A percentile compares a stretch with the other conserved stretches of the same genome.
phyloP scores from a whole-genome alignment of 495 filamentous ascomycete genomes.

The Penicillium nucicola region DNA sequence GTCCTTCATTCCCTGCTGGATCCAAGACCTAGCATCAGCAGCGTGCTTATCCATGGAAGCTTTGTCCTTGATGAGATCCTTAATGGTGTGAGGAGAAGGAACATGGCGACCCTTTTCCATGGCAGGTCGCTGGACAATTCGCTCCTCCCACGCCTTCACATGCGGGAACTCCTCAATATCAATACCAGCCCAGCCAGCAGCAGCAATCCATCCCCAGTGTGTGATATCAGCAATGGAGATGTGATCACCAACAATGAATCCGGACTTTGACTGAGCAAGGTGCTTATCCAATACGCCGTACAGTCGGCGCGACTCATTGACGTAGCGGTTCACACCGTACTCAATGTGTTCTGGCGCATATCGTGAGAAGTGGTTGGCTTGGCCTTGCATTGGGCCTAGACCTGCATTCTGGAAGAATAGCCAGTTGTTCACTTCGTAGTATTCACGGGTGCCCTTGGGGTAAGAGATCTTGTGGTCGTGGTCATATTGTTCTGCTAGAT shows the following conservation, averaged over 20 bases:
- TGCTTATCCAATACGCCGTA: slow-evolving; percentile 77
- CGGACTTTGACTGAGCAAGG: slow-evolving; percentile 58
- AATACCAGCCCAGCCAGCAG: slow-evolving; percentile 67
- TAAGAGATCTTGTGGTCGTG: slow-evolving; percentile 80
- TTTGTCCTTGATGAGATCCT: slow-evolving; percentile 54
- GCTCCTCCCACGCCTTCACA: slow-evolving; percentile 72
- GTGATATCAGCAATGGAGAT: slow-evolving; percentile 83
- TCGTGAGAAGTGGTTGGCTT: slow-evolving; percentile 85
- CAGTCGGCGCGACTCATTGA: slow-evolving; percentile 74
- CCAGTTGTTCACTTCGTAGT: slow-evolving; percentile 80
- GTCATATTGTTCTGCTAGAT: slow-evolving; percentile 79
- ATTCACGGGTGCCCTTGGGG: slow-evolving; percentile 68
- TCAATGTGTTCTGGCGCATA: slow-evolving; percentile 86
- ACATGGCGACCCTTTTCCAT: slow-evolving; percentile 79
- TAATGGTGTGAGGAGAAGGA: slow-evolving; percentile 64
- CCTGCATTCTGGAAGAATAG: slow-evolving; percentile 71
- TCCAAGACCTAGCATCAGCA: slow-evolving; percentile 51
- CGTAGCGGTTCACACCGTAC: slow-evolving; percentile 82
- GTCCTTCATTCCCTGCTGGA: slow-evolving; percentile 60
- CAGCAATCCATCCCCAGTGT: slow-evolving; percentile 71
- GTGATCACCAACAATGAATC: slow-evolving; percentile 76
- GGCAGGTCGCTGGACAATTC: slow-evolving; percentile 61
- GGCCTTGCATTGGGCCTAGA: slow-evolving; percentile 89
- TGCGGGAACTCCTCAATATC: slow-evolving; percentile 75
- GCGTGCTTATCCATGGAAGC: slow-evolving; percentile 52